Evolutionary conservation across 2,329 filamentous ascomycete species (phyloP), one percentile per base, ranked within the genome.

Genomic region (Teratosphaeriaceae sp.): DNA sequence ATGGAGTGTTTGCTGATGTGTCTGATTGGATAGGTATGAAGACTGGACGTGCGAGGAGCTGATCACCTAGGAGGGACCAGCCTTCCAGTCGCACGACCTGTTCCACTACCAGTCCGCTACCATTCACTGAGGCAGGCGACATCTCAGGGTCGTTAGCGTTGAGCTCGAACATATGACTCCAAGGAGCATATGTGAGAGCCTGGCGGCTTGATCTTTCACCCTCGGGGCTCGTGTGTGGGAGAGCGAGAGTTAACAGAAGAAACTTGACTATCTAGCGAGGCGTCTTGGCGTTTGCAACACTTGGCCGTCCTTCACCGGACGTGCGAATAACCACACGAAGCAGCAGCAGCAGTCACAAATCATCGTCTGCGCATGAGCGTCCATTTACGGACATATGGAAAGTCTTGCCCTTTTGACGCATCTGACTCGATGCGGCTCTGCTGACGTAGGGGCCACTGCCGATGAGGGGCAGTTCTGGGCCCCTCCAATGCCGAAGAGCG

Each of bases 21-120:
- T 54, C 62, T 45, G 64, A 39, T 11, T 2, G 41, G 29, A 29
- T 54, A 90, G 85, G 72, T 97, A 97, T 68, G 92, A 98, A 76
- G 92, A 98, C 67, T 98, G 92, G 92, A 94, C 89, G 26, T 96
- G 89, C 69, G 92, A 97, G 70, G 92, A 98, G 69, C 75, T 97
- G 52, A 76, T 95, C 43, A 49, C 37, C 24, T 49, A 46, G 40
- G 45, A 44, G 33, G 19, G 5, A 30, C 20, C 40, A 6, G 31
- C 26, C 9, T 26, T 30, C 19, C 22, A 42, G 31, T 23, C 21
- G n/a, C 29, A 16, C 9, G 40, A 36, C n/a, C 31, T 42, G 7
- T 42, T 42, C 30, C 16, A 38, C 19, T 12, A 34, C 20, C 31
- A 34, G 31, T 9, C 3, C 15, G 31, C 5, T n/a, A n/a, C 27